Conservation (phyloP, 75 land plant genomes). For the Pinus albicaulis region DNA sequence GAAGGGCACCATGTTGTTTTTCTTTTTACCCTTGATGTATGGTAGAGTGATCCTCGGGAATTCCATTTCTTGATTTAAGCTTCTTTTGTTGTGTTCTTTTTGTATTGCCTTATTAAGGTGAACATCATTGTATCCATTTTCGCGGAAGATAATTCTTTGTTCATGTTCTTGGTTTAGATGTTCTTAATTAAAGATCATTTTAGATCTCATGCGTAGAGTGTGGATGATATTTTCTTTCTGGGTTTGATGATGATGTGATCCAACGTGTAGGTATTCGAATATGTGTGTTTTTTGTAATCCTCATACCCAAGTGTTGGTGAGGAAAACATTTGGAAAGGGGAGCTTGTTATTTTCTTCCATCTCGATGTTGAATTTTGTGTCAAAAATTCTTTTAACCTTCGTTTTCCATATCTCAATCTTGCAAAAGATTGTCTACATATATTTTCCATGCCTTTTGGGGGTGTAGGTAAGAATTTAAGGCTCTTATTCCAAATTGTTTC, state of each 20-base stretch:
- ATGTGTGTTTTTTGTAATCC: not conserved
- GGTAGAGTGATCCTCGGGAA: too few relatives aligned
- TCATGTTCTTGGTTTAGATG: too few relatives aligned
- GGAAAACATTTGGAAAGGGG: not conserved
- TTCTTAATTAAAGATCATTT: too few relatives aligned
- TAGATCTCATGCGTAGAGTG: too few relatives aligned
- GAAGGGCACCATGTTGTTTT: too few relatives aligned
- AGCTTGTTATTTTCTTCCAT: too few relatives aligned
- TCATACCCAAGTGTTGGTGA: not conserved
- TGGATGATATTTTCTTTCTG: not conserved
- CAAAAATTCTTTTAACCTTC: not conserved
- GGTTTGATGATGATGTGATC: not conserved
- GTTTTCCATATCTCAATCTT: not conserved
- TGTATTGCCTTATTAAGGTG: too few relatives aligned
- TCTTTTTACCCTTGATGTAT: too few relatives aligned
- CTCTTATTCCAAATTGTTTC: not conserved
- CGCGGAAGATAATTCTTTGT: too few relatives aligned
- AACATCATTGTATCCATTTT: too few relatives aligned
- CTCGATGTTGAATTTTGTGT: not conserved
- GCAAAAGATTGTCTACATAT: not conserved
- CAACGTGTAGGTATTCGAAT: not conserved
- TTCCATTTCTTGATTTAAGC: too few relatives aligned
- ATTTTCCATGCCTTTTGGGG: not conserved
- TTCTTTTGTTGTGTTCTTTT: too few relatives aligned
- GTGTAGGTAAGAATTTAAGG: not conserved